Evolutionary conservation across 495 filamentous ascomycete species (phyloP).

Genomic region (Neurospora sp.): DNA sequence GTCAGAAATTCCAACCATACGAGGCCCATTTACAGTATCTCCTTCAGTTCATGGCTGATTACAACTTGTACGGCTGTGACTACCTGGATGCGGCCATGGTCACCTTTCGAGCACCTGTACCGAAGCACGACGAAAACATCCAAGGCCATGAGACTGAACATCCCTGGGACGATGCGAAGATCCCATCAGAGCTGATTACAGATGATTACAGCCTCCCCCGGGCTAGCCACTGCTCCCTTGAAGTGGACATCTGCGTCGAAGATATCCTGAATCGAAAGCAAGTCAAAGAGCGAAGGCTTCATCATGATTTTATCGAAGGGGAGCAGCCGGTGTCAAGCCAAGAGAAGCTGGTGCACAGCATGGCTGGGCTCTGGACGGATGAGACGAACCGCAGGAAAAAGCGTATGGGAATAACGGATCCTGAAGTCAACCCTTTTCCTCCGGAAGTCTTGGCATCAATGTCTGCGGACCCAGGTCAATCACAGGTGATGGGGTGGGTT

Average conservation of each 20-base stretch:
- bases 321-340: constrained; percentile 52
- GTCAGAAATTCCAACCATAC: constrained; percentile 74
- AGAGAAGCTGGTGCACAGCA: constrained; percentile 76
- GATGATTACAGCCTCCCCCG: constrained; percentile 55
- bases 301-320: constrained; percentile 80
- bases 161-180: constrained; percentile 69
- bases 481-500: constrained; percentile 66
- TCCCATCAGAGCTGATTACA: constrained; percentile 37
- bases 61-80: constrained; percentile 87
- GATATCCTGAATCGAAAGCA: constrained; percentile 76
- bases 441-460: constrained; percentile 73
- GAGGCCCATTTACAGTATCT: constrained; percentile 88
- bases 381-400: constrained; percentile 71
- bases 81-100: constrained; percentile 56
- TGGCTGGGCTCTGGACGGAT: constrained; percentile 89
- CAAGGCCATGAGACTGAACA: constrained; percentile 36
- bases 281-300: constrained; percentile 62
- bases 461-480: constrained; percentile 68
- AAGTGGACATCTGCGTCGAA: constrained; percentile 79
- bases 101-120: constrained; percentile 67
- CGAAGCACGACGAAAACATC: constrained; percentile 47
- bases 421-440: constrained; percentile 63
- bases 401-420: constrained; percentile 49
- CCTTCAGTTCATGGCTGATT: constrained; percentile 96
- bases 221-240: constrained; percentile 77